Evolutionary conservation across 2,329 filamentous ascomycete genomes (phyloP), one percentile per base, ranked within the genome.

Genomic region (Didymella glomerata): DNA sequence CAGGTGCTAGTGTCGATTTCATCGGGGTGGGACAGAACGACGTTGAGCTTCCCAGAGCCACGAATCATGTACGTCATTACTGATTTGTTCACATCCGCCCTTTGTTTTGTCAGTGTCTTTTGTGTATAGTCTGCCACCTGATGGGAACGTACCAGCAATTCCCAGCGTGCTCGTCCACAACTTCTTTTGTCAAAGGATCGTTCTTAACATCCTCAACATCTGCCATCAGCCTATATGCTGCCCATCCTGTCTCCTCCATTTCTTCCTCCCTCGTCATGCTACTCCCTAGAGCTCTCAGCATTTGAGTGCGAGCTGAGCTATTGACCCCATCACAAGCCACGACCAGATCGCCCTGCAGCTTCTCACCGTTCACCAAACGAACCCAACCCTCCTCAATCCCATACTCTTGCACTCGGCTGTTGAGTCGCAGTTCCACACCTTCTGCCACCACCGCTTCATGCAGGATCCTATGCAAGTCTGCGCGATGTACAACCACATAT

Each of bases 51-150:
- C n/a, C 47, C 52, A n/a, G 58, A 58, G 16, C 58, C 48, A 6
- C 57, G 55, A 18, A 66, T 54, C 61, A 68, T 62, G 53, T 68
- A 68, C 16, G 59, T 61, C 53, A 68, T 64, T 14, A 64, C 48
- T n/a, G 48, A 63, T 44, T 50, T 59, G 46, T 54, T 48, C 28
- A 45, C 18, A 16, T 51, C 60, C 8, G 50, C 64, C 62, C 56
- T 59, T 25, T 20, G 4, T 8, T 25, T 22, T 27, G 48, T 60
- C 14, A 55, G 34, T 11, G 13, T 3, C 41, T 44, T 14, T 24
- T 20, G 41, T 11, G 24, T 22, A 54, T 14, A 32, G 5, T 22
- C 4, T 18, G 22, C 27, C 28, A 30, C 30, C 30, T 28, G 14
- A 42, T n/a, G 13, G 24, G 20, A 10, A 27, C 34, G 8, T 38